phyloP scores from a whole-genome alignment of 2,329 filamentous ascomycete species.

The Lasiodiplodia theobromae region DNA sequence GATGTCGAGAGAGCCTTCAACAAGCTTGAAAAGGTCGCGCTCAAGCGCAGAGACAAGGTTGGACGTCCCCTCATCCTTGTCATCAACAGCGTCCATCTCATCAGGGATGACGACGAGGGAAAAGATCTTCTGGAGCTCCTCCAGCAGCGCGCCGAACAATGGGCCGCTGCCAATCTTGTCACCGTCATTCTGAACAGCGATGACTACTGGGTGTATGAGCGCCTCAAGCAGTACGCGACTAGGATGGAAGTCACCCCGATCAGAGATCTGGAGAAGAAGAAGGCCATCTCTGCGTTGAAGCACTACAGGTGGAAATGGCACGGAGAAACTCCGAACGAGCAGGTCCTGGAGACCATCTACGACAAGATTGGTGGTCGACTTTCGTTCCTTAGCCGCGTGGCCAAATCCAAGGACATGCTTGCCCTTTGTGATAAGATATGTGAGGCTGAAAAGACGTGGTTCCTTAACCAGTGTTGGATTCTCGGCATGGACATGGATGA shows the following conservation, averaged over 20 bases:
- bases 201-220: conserved; percentile 98
- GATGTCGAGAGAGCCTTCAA: conserved; percentile 98
- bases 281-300: conserved; percentile 77
- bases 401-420: conserved; percentile 84
- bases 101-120: conserved; percentile 92
- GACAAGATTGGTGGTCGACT: conserved; percentile 85
- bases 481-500: conserved; percentile 84
- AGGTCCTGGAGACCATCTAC: conserved; percentile 78
- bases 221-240: conserved; percentile 88
- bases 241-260: conserved; percentile 94
- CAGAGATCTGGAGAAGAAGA: conserved; percentile 78
- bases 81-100: conserved; percentile 90
- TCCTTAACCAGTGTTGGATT: conserved; percentile 79
- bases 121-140: conserved; percentile 91
- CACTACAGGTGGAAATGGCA: conserved; percentile 85
- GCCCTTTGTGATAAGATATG: conserved; percentile 76
- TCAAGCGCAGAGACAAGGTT: conserved; percentile 68
- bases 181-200: conserved; percentile 96
- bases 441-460: conserved; percentile 77
- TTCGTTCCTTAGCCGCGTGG: conserved; percentile 86
- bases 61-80: conserved; percentile 84
- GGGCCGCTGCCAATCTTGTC: conserved; percentile 89
- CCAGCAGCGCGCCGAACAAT: conserved; percentile 94
- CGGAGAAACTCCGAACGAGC: conserved; percentile 62
- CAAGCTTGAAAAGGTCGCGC: conserved; percentile 94